Conservation (phyloP, 2,329 filamentous ascomycete genomes). For the Cytospora leucostoma region DNA sequence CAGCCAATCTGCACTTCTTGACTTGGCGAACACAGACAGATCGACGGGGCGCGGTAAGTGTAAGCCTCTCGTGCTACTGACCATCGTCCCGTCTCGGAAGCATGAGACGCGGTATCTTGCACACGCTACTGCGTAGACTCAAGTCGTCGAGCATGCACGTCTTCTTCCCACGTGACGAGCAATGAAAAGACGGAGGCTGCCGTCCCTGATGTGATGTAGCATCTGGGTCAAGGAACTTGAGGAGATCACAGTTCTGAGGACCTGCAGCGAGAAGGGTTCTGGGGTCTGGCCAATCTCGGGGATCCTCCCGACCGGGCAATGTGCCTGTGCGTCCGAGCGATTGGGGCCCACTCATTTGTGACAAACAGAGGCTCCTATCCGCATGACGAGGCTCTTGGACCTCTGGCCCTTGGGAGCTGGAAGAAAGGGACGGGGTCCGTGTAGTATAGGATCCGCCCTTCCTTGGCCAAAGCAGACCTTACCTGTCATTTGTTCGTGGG, state of each 20-base stretch:
- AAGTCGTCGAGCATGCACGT: constrained; percentile 1
- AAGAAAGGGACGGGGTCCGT: too few species aligned
- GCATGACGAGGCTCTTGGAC: not conserved
- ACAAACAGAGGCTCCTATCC: constrained; percentile 6
- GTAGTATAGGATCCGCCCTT: not conserved
- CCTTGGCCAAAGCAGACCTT: not conserved
- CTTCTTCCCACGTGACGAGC: constrained; percentile 16
- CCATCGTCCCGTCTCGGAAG: constrained; percentile 21
- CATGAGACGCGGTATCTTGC: constrained; percentile 16
- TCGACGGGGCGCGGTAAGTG: constrained; percentile 5
- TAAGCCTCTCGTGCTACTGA: constrained; percentile 14
- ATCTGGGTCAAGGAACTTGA: constrained; percentile 2
- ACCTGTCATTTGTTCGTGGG: constrained; percentile 9
- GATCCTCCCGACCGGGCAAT: constrained; percentile 8
- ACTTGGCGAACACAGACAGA: constrained; percentile 21
- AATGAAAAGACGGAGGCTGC: constrained; percentile 3
- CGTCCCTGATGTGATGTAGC: constrained; percentile 3
- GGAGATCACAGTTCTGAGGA: constrained; percentile 22
- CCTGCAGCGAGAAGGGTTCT: constrained; percentile 19
- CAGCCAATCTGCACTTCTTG: constrained; percentile 23
- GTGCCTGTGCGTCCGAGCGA: constrained; percentile 2
- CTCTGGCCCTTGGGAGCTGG: not conserved
- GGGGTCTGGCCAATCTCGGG: constrained; percentile 16
- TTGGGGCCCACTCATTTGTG: constrained; percentile 10
- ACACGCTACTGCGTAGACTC: constrained; percentile 13